A percentile compares a stretch with the other conserved stretches of the same genome.
These are phyloP conservation scores for Nemania serpens DNA, from an alignment of 2,329 filamentous ascomycete genomes.

Conservation along the genomic window DNA sequence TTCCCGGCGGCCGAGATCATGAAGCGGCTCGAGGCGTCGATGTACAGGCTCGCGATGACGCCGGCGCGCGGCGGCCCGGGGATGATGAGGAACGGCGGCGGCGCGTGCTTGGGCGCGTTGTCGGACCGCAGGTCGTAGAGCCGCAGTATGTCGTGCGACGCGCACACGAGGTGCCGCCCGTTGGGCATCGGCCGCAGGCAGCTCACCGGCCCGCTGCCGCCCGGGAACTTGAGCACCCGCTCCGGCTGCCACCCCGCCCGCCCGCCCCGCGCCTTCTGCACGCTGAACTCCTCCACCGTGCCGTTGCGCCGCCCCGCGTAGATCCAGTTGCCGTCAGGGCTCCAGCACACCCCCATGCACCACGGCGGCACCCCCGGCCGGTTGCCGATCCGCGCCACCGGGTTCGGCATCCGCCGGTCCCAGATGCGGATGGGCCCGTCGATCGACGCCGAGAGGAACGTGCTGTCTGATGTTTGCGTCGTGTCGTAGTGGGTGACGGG, in stretches of 20 bases:
- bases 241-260: constrained; percentile 71
- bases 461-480: constrained; percentile 70
- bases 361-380: constrained; percentile 82
- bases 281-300: constrained; percentile 90
- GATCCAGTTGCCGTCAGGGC: constrained; percentile 90
- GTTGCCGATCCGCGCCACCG: constrained; percentile 79
- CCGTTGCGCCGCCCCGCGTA: constrained; percentile 90
- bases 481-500: constrained; percentile 53
- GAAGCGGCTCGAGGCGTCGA: constrained; percentile 86
- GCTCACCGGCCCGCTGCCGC: constrained; percentile 86
- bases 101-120: constrained; percentile 69
- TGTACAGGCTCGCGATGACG: constrained; percentile 82
- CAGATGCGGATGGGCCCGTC: constrained; percentile 91
- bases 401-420: constrained; percentile 78
- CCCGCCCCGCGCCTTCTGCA: constrained; percentile 73
- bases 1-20: constrained; percentile 94
- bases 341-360: constrained; percentile 98
- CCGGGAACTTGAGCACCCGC: constrained; percentile 83
- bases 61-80: constrained; percentile 83
- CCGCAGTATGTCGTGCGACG: constrained; percentile 89
- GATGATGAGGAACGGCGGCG: constrained; percentile 93
- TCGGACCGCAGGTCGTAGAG: constrained; percentile 84
- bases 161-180: constrained; percentile 87
- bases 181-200: constrained; percentile 91
- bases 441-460: constrained; percentile 86